phyloP scores from a whole-genome alignment of 2,329 filamentous ascomycete genomes.

The Diaporthe citriasiana region DNA sequence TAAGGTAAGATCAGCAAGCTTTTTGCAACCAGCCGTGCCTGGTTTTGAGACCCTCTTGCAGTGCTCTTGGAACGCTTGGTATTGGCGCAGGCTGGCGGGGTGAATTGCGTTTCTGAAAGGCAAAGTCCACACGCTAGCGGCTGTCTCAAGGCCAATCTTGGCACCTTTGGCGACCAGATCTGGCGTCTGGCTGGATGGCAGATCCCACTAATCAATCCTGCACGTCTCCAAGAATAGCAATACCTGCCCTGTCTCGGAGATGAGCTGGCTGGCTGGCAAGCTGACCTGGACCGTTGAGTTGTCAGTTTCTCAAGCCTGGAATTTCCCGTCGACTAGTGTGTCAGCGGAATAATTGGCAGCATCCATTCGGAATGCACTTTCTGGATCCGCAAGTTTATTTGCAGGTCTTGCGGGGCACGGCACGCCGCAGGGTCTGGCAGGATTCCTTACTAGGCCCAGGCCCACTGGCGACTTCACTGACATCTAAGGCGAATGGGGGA shows the following conservation, averaged over 20 bases:
- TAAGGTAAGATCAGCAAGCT: conserved; percentile 26
- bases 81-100: conserved; percentile 6
- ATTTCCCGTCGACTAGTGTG: conserved; percentile 21
- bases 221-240: conserved; percentile 32
- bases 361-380: conserved; percentile 24
- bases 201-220: conserved; percentile 28
- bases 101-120: conserved; percentile 7
- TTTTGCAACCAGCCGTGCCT: conserved; percentile 1
- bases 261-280: conserved; percentile 31
- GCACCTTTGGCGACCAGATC: conserved; percentile 25
- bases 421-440: conserved; percentile 18
- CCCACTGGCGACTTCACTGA: conserved; percentile 8
- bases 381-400: conserved; percentile 34
- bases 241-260: conserved; percentile 22
- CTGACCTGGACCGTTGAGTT: conserved; percentile 19
- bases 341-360: conserved; percentile 20
- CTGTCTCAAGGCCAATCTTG: conserved; percentile 32
- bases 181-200: conserved; percentile 29
- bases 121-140: conserved; percentile 23
- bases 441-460: background rate
- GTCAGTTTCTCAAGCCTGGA: conserved; percentile 7
- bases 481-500: conserved; percentile 18
- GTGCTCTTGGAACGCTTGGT: conserved; percentile 13
- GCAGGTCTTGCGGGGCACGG: conserved; percentile 19
- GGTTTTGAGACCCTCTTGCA: background rate